phyloP scores from a whole-genome alignment of 2,329 filamentous ascomycete species.

The Ampelomyces quisqualis region DNA sequence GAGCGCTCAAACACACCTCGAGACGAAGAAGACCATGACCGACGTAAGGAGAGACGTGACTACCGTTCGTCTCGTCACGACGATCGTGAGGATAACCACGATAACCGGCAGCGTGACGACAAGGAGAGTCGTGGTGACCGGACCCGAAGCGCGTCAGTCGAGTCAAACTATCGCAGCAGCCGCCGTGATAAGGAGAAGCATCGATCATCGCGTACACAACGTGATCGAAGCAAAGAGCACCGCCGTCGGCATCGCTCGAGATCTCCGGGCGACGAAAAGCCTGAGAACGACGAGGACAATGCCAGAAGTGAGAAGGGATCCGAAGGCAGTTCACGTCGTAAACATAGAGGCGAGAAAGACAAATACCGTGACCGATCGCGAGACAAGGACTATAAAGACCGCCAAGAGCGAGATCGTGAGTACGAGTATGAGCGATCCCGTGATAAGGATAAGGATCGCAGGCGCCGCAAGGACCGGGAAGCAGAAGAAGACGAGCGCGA shows the following conservation, averaged over 20 bases:
- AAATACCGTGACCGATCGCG: slow-evolving; percentile 35
- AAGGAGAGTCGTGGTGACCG: slow-evolving; percentile 55
- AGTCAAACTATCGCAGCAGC: slow-evolving; percentile 62
- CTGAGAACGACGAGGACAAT: slow-evolving; percentile 35
- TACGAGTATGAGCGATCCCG: slow-evolving; percentile 41
- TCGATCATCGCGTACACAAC: slow-evolving; percentile 49
- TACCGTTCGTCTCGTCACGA: slow-evolving; percentile 50
- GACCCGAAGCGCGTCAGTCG: slow-evolving; percentile 66
- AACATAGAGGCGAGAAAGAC: slow-evolving; percentile 41
- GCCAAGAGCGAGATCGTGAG: slow-evolving; percentile 55
- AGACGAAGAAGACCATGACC: slow-evolving; percentile 33
- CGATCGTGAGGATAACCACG: slow-evolving; percentile 44
- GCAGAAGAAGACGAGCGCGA: slow-evolving; percentile 39
- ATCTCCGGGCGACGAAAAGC: slow-evolving; percentile 39
- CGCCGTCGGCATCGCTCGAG: slow-evolving; percentile 48
- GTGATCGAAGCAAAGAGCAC: slow-evolving; percentile 50
- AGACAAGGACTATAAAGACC: slow-evolving; percentile 42
- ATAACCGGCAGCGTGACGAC: slow-evolving; percentile 44
- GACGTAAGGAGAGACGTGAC: slow-evolving; percentile 48
- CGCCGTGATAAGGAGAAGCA: slow-evolving; percentile 49
- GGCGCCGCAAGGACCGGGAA: slow-evolving; percentile 54
- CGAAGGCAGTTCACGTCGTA: slow-evolving; percentile 37
- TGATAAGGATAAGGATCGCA: slow-evolving; percentile 46
- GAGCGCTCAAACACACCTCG: slow-evolving; percentile 55
- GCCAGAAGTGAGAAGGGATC: slow-evolving; percentile 30